Evolutionary conservation across 1,284 basidiomycete species (phyloP).

Genomic region (Tylopilus microsporus): DNA sequence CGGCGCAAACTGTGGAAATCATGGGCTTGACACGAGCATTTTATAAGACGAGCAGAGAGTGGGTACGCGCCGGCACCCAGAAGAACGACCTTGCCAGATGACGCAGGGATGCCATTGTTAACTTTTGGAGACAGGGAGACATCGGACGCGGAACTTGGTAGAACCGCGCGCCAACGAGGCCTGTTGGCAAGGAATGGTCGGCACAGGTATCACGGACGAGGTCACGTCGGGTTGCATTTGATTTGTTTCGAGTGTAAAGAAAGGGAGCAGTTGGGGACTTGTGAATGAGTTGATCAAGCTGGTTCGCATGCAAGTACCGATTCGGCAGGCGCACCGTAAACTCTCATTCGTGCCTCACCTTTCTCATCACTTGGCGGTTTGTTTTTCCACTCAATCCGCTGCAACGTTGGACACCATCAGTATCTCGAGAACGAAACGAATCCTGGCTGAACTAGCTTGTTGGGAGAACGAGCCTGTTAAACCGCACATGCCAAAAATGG

Average conservation of each 20-base stretch:
- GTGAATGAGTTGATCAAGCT: background rate
- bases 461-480: background rate
- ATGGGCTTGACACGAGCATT: too few relatives aligned
- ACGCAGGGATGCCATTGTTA: background rate
- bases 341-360: too few relatives aligned
- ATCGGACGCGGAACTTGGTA: background rate
- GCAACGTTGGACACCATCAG: background rate
- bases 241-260: background rate
- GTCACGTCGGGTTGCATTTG: background rate
- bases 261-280: background rate
- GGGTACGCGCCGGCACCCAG: too few relatives aligned
- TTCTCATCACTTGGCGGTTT: background rate
- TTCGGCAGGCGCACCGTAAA: too few relatives aligned
- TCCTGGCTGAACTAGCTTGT: conserved; percentile 13
- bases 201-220: background rate
- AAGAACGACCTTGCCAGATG: too few relatives aligned
- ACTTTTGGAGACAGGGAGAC: background rate
- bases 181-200: conserved; percentile 8
- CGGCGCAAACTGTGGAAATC: too few relatives aligned
- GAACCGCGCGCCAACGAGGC: background rate
- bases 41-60: too few relatives aligned
- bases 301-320: background rate
- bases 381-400: background rate
- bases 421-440: background rate
- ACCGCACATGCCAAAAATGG: background rate